Evolutionary conservation across 768 basidiomycete genomes (phyloP).

Genomic region (Pleurotus citrinopileatus): DNA sequence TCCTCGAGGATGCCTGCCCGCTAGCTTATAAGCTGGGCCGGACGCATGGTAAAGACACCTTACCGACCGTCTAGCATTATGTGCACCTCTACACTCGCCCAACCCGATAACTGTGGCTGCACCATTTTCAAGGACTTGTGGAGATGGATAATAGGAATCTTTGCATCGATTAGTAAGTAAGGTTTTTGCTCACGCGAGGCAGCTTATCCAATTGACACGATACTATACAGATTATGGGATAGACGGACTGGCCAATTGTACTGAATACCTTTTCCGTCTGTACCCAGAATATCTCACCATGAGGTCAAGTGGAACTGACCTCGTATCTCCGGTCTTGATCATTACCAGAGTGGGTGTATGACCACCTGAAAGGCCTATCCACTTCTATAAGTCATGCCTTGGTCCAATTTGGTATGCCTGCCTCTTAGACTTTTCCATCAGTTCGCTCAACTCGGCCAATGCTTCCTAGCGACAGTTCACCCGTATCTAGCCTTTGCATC

Average conservation of each 20-base stretch:
- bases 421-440: neutral
- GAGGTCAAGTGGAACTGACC: neutral
- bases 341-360: slow-evolving; percentile 3
- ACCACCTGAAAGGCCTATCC: neutral
- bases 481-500: neutral
- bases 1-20: neutral
- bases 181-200: neutral
- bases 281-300: neutral
- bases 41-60: neutral
- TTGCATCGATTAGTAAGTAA: slow-evolving; percentile 3
- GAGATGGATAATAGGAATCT: slow-evolving; percentile 5
- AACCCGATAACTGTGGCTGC: slow-evolving; percentile 5
- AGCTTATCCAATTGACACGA: neutral
- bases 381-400: neutral
- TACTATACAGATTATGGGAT: neutral
- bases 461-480: neutral
- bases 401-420: neutral
- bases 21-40: neutral
- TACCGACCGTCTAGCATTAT: neutral
- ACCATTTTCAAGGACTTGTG: slow-evolving; percentile 6
- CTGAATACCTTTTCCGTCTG: neutral
- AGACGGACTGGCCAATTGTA: slow-evolving; percentile 3
- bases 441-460: neutral
- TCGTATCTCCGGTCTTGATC: neutral
- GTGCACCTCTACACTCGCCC: neutral